Conservation (phyloP, 495 filamentous ascomycete species). For the Sordaria brevicollis region DNA sequence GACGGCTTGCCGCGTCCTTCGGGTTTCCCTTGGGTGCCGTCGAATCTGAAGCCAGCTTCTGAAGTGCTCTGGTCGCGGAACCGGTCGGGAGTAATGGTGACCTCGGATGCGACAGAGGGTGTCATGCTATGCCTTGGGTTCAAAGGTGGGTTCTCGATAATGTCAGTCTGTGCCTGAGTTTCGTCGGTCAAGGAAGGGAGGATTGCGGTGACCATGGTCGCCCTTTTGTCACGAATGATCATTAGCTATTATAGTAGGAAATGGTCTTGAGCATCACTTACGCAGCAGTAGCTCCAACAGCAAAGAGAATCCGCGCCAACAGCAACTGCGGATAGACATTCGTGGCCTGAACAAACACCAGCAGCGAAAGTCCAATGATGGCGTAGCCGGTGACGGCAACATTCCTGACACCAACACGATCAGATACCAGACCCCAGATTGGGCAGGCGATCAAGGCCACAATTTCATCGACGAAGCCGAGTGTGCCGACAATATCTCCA, state of each 20-base stretch:
- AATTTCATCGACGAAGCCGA: constrained; percentile 93
- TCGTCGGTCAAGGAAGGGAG: constrained; percentile 71
- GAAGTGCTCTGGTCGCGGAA: constrained; percentile 21
- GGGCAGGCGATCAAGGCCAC: constrained; percentile 87
- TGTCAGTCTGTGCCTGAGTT: constrained; percentile 7
- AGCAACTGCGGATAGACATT: constrained; percentile 88
- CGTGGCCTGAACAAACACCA: constrained; percentile 71
- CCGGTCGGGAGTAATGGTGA: constrained; percentile 51
- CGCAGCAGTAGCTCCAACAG: constrained; percentile 78
- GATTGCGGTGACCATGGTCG: constrained; percentile 96
- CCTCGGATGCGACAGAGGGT: constrained; percentile 49
- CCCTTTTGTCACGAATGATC: constrained; percentile 20
- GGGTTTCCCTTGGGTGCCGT: constrained; percentile 2
- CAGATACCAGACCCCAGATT: constrained; percentile 82
- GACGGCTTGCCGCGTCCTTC: constrained; percentile 30
- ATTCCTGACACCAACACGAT: constrained; percentile 76
- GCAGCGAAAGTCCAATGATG: constrained; percentile 65
- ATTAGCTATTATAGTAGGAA: background rate
- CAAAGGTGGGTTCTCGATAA: constrained; percentile 11
- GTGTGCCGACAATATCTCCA: constrained; percentile 82
- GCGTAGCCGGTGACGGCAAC: constrained; percentile 70
- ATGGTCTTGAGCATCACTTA: constrained; percentile 25
- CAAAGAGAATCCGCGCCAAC: constrained; percentile 78
- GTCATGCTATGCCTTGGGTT: constrained; percentile 29
- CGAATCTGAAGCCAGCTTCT: background rate